Evolutionary conservation across 495 filamentous ascomycete genomes (phyloP).

Genomic region (Neurospora sp.): DNA sequence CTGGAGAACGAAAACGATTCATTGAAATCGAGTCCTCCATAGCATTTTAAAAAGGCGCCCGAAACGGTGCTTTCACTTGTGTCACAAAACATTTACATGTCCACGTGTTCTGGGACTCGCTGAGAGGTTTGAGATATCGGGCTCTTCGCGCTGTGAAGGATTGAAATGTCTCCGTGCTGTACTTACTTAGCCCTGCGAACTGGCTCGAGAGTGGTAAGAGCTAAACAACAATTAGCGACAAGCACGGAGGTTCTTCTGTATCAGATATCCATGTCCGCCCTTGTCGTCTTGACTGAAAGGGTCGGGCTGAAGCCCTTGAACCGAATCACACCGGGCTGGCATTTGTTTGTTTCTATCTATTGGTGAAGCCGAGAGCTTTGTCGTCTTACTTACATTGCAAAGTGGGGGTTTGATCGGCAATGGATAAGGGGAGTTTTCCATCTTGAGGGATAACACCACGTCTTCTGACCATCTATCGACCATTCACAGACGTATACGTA

Average conservation of each 20-base stretch:
- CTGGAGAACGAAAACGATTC: neutral
- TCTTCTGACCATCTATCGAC: neutral
- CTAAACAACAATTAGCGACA: neutral
- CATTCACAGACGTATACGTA: neutral
- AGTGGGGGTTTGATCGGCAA: neutral
- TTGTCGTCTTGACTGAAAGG: neutral
- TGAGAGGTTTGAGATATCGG: neutral
- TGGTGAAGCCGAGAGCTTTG: neutral
- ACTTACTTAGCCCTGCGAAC: neutral
- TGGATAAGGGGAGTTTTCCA: neutral
- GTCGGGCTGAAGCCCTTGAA: neutral
- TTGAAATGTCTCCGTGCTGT: neutral
- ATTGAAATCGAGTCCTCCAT: neutral
- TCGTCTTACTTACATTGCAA: neutral
- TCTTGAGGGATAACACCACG: neutral
- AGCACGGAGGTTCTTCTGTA: neutral
- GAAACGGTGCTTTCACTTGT: neutral
- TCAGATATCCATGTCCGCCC: neutral
- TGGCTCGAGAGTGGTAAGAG: neutral
- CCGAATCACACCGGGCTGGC: neutral
- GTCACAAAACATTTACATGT: neutral
- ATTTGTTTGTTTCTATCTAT: neutral
- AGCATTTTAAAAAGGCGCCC: neutral
- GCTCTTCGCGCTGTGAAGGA: neutral
- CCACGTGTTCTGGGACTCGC: neutral